Conservation (phyloP, 2,329 filamentous ascomycete species). For the Lomentospora prolificans region DNA sequence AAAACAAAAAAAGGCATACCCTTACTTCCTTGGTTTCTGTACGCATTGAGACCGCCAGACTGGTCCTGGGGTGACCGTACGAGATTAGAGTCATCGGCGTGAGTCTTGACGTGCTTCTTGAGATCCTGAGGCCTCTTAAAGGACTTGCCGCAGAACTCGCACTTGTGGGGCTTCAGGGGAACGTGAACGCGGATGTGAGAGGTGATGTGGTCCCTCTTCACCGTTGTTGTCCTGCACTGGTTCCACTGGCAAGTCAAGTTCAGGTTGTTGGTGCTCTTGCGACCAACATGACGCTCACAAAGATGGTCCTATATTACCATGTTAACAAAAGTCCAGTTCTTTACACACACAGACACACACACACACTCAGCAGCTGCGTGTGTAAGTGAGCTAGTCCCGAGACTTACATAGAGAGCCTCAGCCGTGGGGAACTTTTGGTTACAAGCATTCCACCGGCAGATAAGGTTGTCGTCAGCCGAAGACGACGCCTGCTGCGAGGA, state of each 20-base stretch:
- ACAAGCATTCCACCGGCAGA: conserved; percentile 51
- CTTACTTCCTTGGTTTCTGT: conserved; percentile 43
- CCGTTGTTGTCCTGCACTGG: conserved; percentile 87
- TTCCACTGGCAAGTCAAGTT: conserved; percentile 98
- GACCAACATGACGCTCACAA: conserved; percentile 94
- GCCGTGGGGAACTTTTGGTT: conserved; percentile 47
- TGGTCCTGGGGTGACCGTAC: conserved; percentile 43
- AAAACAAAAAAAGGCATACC: conserved; percentile 29
- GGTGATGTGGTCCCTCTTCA: conserved; percentile 98
- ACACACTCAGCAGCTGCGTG: too few relatives aligned
- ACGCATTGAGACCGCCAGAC: conserved; percentile 32
- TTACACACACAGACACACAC: too few relatives aligned
- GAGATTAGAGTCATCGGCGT: conserved; percentile 85
- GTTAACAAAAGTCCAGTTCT: background rate
- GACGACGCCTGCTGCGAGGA: conserved; percentile 13
- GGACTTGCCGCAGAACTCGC: conserved; percentile 95
- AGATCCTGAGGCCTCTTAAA: conserved; percentile 98
- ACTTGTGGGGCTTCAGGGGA: conserved; percentile 98
- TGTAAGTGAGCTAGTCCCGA: background rate
- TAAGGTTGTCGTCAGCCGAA: conserved; percentile 44
- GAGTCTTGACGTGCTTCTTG: conserved; percentile 99
- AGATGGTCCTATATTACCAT: conserved; percentile 68
- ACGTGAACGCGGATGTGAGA: conserved; percentile 98
- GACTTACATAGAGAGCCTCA: conserved; percentile 50
- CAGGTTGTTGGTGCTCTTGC: conserved; percentile 98